Evolutionary conservation across 306 rosid genomes (phyloP).

Genomic region (Acacia crassicarpa): DNA sequence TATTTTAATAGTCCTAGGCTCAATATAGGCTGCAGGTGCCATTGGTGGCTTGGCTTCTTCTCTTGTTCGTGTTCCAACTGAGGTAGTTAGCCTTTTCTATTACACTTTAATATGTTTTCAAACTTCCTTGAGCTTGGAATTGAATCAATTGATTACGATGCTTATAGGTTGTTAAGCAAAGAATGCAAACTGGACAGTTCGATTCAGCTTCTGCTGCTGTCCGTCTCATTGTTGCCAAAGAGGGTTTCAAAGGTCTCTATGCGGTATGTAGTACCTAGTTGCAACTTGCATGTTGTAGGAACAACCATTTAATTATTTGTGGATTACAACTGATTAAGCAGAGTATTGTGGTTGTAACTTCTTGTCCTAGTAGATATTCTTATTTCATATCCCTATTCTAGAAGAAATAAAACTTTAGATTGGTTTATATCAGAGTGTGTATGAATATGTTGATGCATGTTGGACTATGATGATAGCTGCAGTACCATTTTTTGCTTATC

Average conservation of each 20-base stretch:
- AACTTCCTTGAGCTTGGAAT: conserved; percentile 25
- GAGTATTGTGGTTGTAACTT: background rate
- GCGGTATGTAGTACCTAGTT: conserved; percentile 48
- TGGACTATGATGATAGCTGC: background rate
- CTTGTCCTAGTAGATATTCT: conserved; percentile 14
- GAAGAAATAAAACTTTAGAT: conserved; percentile 1
- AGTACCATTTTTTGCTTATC: conserved; percentile 1
- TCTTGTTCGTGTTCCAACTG: conserved; percentile 81
- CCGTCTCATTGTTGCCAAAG: conserved; percentile 48
- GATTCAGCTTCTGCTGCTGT: conserved; percentile 48
- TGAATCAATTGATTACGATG: conserved; percentile 16
- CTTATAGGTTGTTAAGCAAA: conserved; percentile 65
- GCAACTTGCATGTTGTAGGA: conserved; percentile 8
- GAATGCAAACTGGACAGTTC: conserved; percentile 55
- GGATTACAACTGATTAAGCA: background rate
- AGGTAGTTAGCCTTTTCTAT: conserved; percentile 45
- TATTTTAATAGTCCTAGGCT: conserved; percentile 41
- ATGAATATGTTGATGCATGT: background rate
- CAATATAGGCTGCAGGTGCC: conserved; percentile 76
- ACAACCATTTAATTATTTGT: conserved; percentile 2
- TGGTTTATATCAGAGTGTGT: conserved; percentile 15
- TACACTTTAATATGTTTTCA: background rate
- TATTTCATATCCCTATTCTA: background rate
- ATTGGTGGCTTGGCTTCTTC: conserved; percentile 78
- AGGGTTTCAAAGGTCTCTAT: conserved; percentile 69